A percentile compares a stretch with the other conserved stretches of the same genome.
These are phyloP conservation scores for Pseudogymnoascus sp. DNA, from an alignment of 2,329 filamentous ascomycete genomes.

Conservation along the genomic window DNA sequence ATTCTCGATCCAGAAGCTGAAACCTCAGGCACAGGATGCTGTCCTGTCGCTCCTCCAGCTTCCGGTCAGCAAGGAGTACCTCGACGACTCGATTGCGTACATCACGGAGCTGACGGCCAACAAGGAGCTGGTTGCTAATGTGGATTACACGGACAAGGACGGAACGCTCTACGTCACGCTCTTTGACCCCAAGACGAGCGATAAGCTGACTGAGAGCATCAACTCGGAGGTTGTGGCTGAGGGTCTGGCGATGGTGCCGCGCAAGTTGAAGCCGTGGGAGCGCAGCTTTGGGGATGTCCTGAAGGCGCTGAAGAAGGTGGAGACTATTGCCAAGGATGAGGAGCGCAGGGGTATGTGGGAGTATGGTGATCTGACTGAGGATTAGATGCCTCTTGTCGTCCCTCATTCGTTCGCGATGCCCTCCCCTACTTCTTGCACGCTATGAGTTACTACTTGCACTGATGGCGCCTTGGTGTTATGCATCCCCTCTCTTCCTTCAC, in stretches of 20 bases:
- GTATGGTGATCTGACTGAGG: conserved; percentile 93
- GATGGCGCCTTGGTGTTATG: neutral
- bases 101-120: conserved; percentile 67
- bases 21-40: conserved; percentile 79
- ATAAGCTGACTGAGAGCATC: conserved; percentile 65
- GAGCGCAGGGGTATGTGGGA: conserved; percentile 89
- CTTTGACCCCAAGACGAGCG: conserved; percentile 64
- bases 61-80: conserved; percentile 73
- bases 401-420: neutral
- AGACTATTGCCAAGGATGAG: conserved; percentile 70
- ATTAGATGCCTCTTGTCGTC: conserved; percentile 39
- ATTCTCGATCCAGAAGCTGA: conserved; percentile 75
- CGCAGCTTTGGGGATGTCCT: conserved; percentile 64
- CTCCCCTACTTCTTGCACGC: neutral
- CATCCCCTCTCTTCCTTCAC: neutral
- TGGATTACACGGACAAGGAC: conserved; percentile 80
- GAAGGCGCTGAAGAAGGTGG: conserved; percentile 61
- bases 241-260: conserved; percentile 83
- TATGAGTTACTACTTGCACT: neutral
- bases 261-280: conserved; percentile 90
- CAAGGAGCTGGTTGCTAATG: conserved; percentile 77
- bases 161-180: conserved; percentile 79
- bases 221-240: conserved; percentile 80
- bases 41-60: conserved; percentile 84
- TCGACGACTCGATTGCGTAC: conserved; percentile 68